Conservation (phyloP, 2,329 filamentous ascomycete genomes). For the Bipolaris sorokiniana region DNA sequence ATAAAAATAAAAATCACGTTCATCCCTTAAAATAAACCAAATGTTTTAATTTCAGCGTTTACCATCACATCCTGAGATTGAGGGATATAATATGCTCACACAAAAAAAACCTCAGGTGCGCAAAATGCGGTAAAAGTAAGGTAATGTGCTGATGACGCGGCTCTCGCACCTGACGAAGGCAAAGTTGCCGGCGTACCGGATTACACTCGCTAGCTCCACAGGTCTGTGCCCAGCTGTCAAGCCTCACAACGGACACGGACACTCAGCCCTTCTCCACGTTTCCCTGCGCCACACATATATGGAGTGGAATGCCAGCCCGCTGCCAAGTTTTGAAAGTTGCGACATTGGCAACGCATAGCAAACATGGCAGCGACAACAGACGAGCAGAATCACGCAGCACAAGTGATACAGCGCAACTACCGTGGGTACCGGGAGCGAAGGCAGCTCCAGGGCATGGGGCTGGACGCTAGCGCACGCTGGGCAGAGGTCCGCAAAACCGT, state of each 20-base stretch:
- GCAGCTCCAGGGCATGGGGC: conserved; percentile 70
- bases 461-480: conserved; percentile 76
- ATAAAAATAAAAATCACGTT: no score
- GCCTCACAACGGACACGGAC: conserved; percentile 6
- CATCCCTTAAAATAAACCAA: no score
- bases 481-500: conserved; percentile 61
- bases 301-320: no score
- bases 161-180: neutral
- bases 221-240: conserved; percentile 12
- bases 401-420: conserved; percentile 66
- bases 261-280: neutral
- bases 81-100: no score
- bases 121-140: no score
- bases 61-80: no score
- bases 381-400: conserved; percentile 39
- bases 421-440: conserved; percentile 76
- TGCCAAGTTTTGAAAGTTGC: no score
- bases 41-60: no score
- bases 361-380: conserved; percentile 2
- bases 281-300: conserved; percentile 6
- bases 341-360: neutral
- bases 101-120: neutral
- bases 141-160: neutral
- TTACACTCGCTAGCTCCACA: conserved; percentile 11
- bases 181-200: no score